Percentiles rank a stretch among this genome's conserved stretches.
Evolutionary conservation across 805 yeast species (phyloP).

Genomic region (Kazachstania viticola): DNA sequence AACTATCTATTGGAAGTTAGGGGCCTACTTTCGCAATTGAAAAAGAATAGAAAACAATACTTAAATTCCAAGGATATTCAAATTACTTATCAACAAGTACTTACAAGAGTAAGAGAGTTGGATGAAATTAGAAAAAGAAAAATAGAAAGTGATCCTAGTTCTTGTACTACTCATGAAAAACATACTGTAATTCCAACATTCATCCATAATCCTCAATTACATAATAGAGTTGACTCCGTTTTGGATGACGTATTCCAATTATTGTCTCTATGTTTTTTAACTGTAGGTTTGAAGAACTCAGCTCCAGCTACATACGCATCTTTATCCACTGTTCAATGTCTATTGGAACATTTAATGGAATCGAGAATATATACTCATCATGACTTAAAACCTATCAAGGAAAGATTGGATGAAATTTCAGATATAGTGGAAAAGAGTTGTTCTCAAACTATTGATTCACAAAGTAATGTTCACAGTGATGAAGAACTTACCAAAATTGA

Average conservation of each 20-base stretch:
- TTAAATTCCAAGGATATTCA: conserved; percentile 61
- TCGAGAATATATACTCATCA: conserved; percentile 72
- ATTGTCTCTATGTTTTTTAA: conserved; percentile 72
- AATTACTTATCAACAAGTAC: conserved; percentile 44
- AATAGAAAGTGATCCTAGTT: conserved; percentile 8
- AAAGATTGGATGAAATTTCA: conserved; percentile 59
- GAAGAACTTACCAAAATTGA: conserved; percentile 12
- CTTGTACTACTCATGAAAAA: too few relatives aligned
- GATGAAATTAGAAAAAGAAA: conserved; percentile 39
- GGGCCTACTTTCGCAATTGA: conserved; percentile 34
- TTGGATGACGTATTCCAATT: conserved; percentile 87
- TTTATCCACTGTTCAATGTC: conserved; percentile 70
- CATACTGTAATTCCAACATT: conserved; percentile 14
- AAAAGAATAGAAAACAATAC: conserved; percentile 53
- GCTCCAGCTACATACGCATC: conserved; percentile 95
- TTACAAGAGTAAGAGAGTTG: conserved; percentile 41
- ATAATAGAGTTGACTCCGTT: conserved; percentile 52
- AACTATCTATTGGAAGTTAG: conserved; percentile 34
- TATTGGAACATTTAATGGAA: conserved; percentile 73
- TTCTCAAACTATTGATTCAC: conserved; percentile 6
- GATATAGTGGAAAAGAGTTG: conserved; percentile 41
- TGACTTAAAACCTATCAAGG: conserved; percentile 69
- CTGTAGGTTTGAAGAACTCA: conserved; percentile 81
- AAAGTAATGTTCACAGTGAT: conserved; percentile 10
- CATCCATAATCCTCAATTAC: conserved; percentile 19